Base-by-base conservation (phyloP, 139 green algal species). In the Chlorella ohadii region DNA sequence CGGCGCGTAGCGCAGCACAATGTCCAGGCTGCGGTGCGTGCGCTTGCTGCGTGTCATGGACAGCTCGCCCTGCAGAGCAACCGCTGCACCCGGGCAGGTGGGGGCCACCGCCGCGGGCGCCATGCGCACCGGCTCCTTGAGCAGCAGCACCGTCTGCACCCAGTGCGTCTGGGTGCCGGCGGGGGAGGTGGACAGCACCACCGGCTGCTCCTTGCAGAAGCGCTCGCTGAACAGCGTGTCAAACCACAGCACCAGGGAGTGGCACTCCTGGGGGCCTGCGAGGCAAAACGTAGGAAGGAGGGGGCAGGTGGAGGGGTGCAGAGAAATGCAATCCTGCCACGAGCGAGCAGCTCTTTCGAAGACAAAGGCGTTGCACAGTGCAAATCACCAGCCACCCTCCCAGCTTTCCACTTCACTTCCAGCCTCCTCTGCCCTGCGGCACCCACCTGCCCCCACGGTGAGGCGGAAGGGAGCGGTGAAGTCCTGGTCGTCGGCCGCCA, bases 191-290 rank as follows among this genome's bases (percentile, higher is more conserved):
- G 92, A 93, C 41, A 99, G 93, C 61, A 83, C 76, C 31, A 96
- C 90, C 0, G 94, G 91, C 16, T 88, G 82, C 31, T 98, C 90
- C 7, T 44, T 47, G 89, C 96, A 99, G 89, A 96, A 96, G n/a
- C 93, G 89, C 33, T 83, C 51, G 38, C 89, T 94, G 90, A 99
- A 99, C 38, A 90, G 85, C 1, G 92, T 94, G 88, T 99, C 96
- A 88, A 99, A 99, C 97, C 97, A 99, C 72, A 99, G 47, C 25
- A 96, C 96, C n/a, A 99, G 64, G 9, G 90, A 82, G 55, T 87
- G 76, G 39, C 90, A 88, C 39, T 92, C 72, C 15, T 70, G 57
- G 27, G 83, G 82, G 65, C 66, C 72, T 82, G 81, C 44, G 44
- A n/a, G n/a, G n/a, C n/a, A 83, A 47, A 31, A n/a, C 4, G 44